phyloP scores from a whole-genome alignment of 768 basidiomycete species.

The Leccinum imitatum region DNA sequence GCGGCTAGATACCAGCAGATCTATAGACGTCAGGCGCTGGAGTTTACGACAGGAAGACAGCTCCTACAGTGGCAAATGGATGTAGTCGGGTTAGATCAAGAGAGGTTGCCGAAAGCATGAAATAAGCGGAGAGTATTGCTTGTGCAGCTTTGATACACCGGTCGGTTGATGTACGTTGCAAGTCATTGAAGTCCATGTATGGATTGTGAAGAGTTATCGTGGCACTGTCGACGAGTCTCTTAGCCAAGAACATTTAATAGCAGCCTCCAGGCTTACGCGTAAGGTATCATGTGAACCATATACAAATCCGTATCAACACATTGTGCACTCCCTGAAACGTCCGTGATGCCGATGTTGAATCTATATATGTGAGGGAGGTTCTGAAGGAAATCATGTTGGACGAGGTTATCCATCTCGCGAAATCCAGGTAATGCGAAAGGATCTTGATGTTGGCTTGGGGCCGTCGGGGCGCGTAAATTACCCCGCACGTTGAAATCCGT shows the following conservation, averaged over 20 bases:
- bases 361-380: conserved; percentile 69
- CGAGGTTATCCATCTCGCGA: conserved; percentile 65
- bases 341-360: conserved; percentile 60
- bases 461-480: conserved; percentile 63
- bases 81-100: conserved; percentile 78
- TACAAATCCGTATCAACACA: conserved; percentile 80
- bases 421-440: conserved; percentile 70
- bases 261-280: conserved; percentile 57
- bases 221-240: conserved; percentile 49
- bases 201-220: conserved; percentile 85
- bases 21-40: conserved; percentile 37
- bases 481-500: conserved; percentile 83
- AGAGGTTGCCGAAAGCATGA: conserved; percentile 77
- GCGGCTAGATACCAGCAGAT: conserved; percentile 93
- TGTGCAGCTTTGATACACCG: conserved; percentile 78
- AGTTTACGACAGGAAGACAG: conserved; percentile 5
- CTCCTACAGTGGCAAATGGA: conserved; percentile 75
- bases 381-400: conserved; percentile 64
- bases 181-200: conserved; percentile 73
- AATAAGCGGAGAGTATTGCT: conserved; percentile 71
- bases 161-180: conserved; percentile 58
- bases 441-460: conserved; percentile 70
- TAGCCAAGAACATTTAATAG: conserved; percentile 5
- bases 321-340: conserved; percentile 52
- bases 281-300: conserved; percentile 83